A percentile compares a stretch with the other conserved stretches of the same genome.
These are phyloP conservation scores for Asterophora parasitica DNA, from an alignment of 768 basidiomycete genomes.

Conservation along the genomic window DNA sequence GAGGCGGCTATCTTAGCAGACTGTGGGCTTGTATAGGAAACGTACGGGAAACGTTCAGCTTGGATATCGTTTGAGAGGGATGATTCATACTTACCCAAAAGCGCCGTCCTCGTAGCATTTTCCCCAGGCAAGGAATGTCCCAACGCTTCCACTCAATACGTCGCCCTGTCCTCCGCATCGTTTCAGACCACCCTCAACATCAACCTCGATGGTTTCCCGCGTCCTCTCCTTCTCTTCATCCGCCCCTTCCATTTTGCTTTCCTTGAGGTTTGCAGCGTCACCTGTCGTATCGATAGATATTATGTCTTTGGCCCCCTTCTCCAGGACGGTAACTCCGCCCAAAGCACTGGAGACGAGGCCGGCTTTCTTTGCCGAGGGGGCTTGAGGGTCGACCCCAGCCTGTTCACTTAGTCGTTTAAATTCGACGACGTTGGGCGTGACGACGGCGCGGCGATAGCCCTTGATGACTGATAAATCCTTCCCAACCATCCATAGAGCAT, in stretches of 20 bases:
- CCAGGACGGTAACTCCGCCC: conserved; percentile 84
- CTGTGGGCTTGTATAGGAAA: neutral
- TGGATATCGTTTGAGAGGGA: neutral
- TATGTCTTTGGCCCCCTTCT: conserved; percentile 83
- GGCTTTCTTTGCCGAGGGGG: conserved; percentile 54
- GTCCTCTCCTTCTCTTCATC: conserved; percentile 49
- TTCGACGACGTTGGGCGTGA: conserved; percentile 94
- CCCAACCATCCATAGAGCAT: conserved; percentile 82
- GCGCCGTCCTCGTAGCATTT: conserved; percentile 86
- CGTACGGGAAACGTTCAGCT: neutral
- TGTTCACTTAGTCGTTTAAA: conserved; percentile 81
- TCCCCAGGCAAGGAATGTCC: conserved; percentile 92
- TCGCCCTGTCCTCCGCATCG: conserved; percentile 97
- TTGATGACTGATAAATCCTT: conserved; percentile 67
- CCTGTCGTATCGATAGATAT: conserved; percentile 74
- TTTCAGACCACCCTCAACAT: conserved; percentile 77
- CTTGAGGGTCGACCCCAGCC: conserved; percentile 55
- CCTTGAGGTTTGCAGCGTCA: conserved; percentile 39
- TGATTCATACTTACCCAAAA: conserved; percentile 53
- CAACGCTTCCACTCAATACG: conserved; percentile 82
- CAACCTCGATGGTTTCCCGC: conserved; percentile 59
- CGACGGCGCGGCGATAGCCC: conserved; percentile 81
- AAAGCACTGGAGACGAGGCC: conserved; percentile 65
- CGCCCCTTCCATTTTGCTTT: conserved; percentile 37
- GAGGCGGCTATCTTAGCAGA: conserved; percentile 40